Conservation (phyloP, 2,329 filamentous ascomycete species). For the Akanthomyces muscarius region DNA sequence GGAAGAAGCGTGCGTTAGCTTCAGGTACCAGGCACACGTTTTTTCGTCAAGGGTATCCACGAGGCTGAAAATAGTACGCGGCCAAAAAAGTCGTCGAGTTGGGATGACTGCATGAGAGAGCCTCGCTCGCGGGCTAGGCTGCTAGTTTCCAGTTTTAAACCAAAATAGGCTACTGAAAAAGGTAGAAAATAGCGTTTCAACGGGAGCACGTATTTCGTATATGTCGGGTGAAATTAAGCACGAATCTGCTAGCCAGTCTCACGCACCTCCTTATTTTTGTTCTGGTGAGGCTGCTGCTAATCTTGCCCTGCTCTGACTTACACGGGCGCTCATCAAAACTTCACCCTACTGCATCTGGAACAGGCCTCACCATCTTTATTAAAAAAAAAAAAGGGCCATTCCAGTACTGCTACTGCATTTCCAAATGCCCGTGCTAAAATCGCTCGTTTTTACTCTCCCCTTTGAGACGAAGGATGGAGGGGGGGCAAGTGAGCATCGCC, state of each 20-base stretch:
- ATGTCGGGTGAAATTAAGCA: not conserved
- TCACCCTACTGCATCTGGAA: no score
- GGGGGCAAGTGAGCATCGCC: no score
- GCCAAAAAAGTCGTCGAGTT: not conserved
- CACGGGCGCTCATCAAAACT: no score
- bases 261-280: not conserved
- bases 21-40: slow-evolving; percentile 5
- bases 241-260: not conserved
- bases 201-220: not conserved
- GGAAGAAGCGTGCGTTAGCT: slow-evolving; percentile 1
- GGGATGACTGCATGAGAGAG: slow-evolving; percentile 1
- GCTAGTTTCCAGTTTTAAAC: not conserved
- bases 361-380: no score
- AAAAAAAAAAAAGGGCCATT: no score
- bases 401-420: no score
- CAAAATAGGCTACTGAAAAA: not conserved
- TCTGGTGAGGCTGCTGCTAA: not conserved
- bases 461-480: no score
- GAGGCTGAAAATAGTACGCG: not conserved
- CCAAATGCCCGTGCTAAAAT: no score
- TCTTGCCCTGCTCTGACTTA: not conserved
- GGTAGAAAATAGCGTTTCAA: not conserved
- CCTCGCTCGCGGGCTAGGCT: no score
- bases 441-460: not conserved
- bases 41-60: not conserved